These are phyloP conservation scores for Solanum megistacrolobum DNA, from an alignment of 257 asterid genomes.

Conservation along the genomic window DNA sequence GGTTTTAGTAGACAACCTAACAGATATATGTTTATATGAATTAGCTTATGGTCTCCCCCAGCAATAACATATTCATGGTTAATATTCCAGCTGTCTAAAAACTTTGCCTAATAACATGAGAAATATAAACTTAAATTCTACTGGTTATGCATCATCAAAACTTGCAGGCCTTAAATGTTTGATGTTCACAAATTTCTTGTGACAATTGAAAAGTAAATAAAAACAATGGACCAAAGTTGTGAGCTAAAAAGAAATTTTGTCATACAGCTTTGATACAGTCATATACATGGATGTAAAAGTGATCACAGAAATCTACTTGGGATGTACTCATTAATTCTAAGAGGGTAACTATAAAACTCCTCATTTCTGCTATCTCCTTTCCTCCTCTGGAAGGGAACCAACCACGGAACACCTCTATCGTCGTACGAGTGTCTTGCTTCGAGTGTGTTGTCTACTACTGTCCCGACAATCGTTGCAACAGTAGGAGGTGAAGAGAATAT, in stretches of 20 bases:
- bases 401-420: conserved; percentile 90
- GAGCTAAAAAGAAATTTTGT: not conserved
- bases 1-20: not conserved
- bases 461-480: conserved; percentile 66
- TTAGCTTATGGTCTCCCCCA: not conserved
- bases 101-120: not conserved
- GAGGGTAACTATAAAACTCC: conserved; percentile 84
- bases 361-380: conserved; percentile 84
- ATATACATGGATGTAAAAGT: conserved; percentile 19
- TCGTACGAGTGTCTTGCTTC: conserved; percentile 42
- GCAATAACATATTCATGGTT: not conserved
- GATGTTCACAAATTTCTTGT: not conserved
- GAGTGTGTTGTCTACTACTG: conserved; percentile 71
- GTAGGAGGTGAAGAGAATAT: conserved; percentile 80
- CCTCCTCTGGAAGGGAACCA: conserved; percentile 56
- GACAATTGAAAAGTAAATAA: not conserved
- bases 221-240: not conserved
- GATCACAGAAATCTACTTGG: conserved; percentile 66
- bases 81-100: not conserved
- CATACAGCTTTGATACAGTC: not conserved
- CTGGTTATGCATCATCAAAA: not conserved
- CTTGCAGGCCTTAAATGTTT: not conserved
- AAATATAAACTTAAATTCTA: not conserved
- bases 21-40: not conserved
- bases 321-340: conserved; percentile 56